phyloP scores from a whole-genome alignment of 1,139 yeast genomes.

The Saccharomyces pastorianus region DNA sequence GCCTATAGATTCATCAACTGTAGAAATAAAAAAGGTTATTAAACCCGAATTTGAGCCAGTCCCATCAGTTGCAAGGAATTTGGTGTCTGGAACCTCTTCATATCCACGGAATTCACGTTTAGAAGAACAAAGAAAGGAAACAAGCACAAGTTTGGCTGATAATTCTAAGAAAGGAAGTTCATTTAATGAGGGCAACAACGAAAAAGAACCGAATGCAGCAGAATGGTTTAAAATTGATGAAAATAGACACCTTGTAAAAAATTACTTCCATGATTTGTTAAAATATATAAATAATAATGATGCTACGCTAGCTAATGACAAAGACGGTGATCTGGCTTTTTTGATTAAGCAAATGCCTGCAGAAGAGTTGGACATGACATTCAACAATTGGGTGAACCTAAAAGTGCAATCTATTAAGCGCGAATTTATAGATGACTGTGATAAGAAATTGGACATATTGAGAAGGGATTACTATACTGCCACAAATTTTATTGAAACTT shows the following conservation, averaged over 20 bases:
- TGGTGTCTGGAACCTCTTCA: neutral
- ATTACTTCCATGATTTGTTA: slow-evolving; percentile 23
- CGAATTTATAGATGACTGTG: slow-evolving; percentile 38
- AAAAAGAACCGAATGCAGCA: neutral
- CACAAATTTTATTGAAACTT: slow-evolving; percentile 7
- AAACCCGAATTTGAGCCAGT: neutral
- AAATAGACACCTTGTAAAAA: slow-evolving; percentile 13
- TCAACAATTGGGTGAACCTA: slow-evolving; percentile 55
- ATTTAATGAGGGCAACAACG: neutral
- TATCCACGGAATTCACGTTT: neutral
- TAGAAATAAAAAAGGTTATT: neutral
- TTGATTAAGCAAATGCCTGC: slow-evolving; percentile 65
- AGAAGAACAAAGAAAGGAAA: neutral
- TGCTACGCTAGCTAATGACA: slow-evolving; percentile 42
- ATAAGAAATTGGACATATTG: slow-evolving; percentile 36
- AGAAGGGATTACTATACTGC: slow-evolving; percentile 14
- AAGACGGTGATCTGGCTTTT: slow-evolving; percentile 53
- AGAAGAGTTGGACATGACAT: slow-evolving; percentile 58
- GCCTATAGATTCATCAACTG: neutral
- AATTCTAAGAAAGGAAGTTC: neutral
- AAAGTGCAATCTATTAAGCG: slow-evolving; percentile 39
- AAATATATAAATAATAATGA: slow-evolving; percentile 23
- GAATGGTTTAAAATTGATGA: slow-evolving; percentile 7
- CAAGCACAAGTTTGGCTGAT: neutral
- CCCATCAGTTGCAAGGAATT: neutral